Percentiles rank a stretch among this genome's conserved stretches.
These are phyloP conservation scores for Yamadazyma akitaensis DNA, from an alignment of 805 yeast species.

Conservation along the genomic window DNA sequence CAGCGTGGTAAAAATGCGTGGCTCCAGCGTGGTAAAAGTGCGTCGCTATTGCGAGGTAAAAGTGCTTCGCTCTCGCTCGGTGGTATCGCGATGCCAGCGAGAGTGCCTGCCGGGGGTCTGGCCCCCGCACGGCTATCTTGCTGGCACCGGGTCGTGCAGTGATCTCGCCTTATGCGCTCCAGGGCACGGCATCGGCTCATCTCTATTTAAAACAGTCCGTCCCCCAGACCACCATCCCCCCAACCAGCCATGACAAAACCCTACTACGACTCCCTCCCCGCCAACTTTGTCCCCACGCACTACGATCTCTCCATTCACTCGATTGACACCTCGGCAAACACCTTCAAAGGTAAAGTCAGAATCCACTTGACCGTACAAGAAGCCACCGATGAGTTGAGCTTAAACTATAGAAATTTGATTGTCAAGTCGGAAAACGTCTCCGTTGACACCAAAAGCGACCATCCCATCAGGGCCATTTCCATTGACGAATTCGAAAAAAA, in stretches of 20 bases:
- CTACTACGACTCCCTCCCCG: conserved; percentile 54
- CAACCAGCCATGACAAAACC: conserved; percentile 9
- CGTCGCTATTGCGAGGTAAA: too few species aligned
- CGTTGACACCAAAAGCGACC: conserved; percentile 14
- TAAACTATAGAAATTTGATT: conserved; percentile 47
- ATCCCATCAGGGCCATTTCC: conserved; percentile 16
- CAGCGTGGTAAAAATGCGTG: too few species aligned
- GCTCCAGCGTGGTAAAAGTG: too few species aligned
- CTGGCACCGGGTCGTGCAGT: too few species aligned
- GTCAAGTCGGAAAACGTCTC: conserved; percentile 19
- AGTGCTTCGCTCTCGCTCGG: too few species aligned
- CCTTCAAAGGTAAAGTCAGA: conserved; percentile 46
- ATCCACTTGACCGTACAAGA: conserved; percentile 46
- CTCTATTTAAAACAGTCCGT: neutral
- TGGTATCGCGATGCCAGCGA: too few species aligned
- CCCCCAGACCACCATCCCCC: too few species aligned
- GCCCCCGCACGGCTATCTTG: too few species aligned
- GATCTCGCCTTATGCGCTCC: too few species aligned
- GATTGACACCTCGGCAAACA: conserved; percentile 50
- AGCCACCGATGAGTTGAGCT: conserved; percentile 42
- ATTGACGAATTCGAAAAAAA: conserved; percentile 39
- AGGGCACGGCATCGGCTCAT: neutral
- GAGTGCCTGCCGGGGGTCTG: too few species aligned
- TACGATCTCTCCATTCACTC: conserved; percentile 62
- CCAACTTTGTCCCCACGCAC: conserved; percentile 65